These are phyloP conservation scores for Peltaster fructicola DNA, from an alignment of 2,329 filamentous ascomycete species.

Conservation along the genomic window DNA sequence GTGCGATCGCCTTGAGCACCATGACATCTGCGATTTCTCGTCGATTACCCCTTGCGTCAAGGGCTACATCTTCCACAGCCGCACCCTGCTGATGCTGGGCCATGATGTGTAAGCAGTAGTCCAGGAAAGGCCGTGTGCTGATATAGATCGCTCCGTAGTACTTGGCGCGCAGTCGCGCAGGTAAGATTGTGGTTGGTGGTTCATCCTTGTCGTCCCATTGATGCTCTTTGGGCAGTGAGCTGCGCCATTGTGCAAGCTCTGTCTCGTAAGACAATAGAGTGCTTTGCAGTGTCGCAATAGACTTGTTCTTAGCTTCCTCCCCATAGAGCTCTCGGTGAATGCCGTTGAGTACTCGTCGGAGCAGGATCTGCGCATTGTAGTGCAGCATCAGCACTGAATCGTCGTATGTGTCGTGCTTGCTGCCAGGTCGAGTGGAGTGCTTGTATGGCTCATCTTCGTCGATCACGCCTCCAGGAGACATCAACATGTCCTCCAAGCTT, in stretches of 20 bases:
- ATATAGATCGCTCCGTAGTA: conserved; percentile 89
- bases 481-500: conserved; percentile 41
- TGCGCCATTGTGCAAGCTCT: conserved; percentile 34
- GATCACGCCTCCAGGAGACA: conserved; percentile 33
- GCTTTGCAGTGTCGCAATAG: conserved; percentile 10
- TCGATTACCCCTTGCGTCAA: conserved; percentile 14
- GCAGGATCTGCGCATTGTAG: conserved; percentile 43
- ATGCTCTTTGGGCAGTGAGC: conserved; percentile 34
- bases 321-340: conserved; percentile 39
- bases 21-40: conserved; percentile 18
- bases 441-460: conserved; percentile 8
- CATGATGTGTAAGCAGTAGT: conserved; percentile 38
- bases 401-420: conserved; percentile 9
- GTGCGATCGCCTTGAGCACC: conserved; percentile 19
- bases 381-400: conserved; percentile 37
- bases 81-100: conserved; percentile 11
- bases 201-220: conserved; percentile 49
- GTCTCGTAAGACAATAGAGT: conserved; percentile 18
- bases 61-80: conserved; percentile 11
- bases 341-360: conserved; percentile 39
- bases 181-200: conserved; percentile 59
- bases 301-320: conserved; percentile 10
- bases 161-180: conserved; percentile 73
- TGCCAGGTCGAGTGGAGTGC: too few relatives aligned
- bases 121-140: conserved; percentile 63